These are phyloP conservation scores for Onygena corvina DNA, from an alignment of 2,329 filamentous ascomycete genomes.

Conservation along the genomic window DNA sequence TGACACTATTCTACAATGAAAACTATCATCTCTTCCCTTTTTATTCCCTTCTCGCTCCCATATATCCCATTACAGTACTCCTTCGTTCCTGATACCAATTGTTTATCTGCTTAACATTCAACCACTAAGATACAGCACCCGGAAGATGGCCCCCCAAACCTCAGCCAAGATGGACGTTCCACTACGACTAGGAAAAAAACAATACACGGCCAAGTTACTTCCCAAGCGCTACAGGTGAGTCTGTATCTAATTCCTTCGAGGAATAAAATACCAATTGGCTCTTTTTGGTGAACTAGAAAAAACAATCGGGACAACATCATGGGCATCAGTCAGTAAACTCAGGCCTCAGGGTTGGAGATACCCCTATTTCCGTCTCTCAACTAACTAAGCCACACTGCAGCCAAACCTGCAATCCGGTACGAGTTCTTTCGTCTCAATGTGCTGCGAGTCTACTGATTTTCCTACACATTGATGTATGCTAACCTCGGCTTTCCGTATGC, in stretches of 20 bases:
- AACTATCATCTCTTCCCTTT: background rate
- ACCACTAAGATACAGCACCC: too few species aligned
- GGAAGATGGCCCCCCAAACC: background rate
- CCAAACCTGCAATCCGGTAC: slow-evolving; percentile 24
- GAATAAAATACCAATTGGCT: background rate
- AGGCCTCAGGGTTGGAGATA: too few species aligned
- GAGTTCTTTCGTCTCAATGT: background rate
- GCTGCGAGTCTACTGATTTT: background rate
- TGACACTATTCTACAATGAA: too few species aligned
- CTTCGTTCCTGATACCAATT: too few species aligned
- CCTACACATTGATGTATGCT: background rate
- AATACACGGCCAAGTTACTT: background rate
- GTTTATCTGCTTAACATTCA: too few species aligned
- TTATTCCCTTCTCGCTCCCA: background rate
- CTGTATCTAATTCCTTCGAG: background rate
- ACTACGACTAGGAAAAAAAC: background rate
- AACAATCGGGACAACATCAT: slow-evolving; percentile 19
- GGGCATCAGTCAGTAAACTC: slow-evolving; percentile 23
- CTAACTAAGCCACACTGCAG: slow-evolving; percentile 13
- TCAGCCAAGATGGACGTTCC: background rate
- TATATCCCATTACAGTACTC: background rate
- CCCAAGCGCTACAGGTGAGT: background rate
- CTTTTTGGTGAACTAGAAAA: slow-evolving; percentile 10
- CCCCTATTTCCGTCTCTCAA: background rate
- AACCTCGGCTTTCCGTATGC: background rate